Evolutionary conservation across 75 land plant species (phyloP), one percentile per base, ranked within the genome.

Genomic region (Cupressus sempervirens): DNA sequence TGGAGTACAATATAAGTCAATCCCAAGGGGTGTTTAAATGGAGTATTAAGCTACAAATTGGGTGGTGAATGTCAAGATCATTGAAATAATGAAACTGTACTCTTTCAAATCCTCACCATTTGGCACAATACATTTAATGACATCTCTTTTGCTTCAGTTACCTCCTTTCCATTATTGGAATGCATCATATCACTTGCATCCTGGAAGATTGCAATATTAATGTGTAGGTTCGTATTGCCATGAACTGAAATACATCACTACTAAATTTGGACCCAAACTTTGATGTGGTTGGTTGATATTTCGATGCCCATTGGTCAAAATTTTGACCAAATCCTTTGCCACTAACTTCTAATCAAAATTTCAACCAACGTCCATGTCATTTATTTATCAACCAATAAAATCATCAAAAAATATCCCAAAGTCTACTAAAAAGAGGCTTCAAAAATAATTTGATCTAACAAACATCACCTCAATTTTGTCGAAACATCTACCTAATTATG

Each of bases 141-240:
- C 10, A 13, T 35, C 52, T 80, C 85, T 62, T 85, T 76, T 65
- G 83, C 83, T 58, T 84, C 88, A 14, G 23, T 53, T 34, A 95
- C 85, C 34, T 73, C 72, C 6, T 83, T 84, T 52, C 94, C 95
- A 76, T 94, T 84, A 5, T 76, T 41, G 84, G 91, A 96, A 82
- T 93, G 92, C 54, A 94, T 53, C 93, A 96, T 91, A 83, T 85
- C 70, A 16, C 98, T 96, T 76, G 95, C 88, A 50, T 38, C 88
- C 98, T 96, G 86, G 29, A 83, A 86, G n/a, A 58, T 87, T 10
- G 56, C n/a, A 58, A 40, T 26, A 26, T 13, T 67, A 67, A 34
- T 65, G 52, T 32, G 79, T 76, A 58, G 15, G 14, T 26, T 40
- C 18, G 18, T 7, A 83, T 32, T 23, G 32, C 32, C 45, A 12